These are phyloP conservation scores for Apiospora rasikravindrae DNA, from an alignment of 2,329 filamentous ascomycete species.

Conservation along the genomic window DNA sequence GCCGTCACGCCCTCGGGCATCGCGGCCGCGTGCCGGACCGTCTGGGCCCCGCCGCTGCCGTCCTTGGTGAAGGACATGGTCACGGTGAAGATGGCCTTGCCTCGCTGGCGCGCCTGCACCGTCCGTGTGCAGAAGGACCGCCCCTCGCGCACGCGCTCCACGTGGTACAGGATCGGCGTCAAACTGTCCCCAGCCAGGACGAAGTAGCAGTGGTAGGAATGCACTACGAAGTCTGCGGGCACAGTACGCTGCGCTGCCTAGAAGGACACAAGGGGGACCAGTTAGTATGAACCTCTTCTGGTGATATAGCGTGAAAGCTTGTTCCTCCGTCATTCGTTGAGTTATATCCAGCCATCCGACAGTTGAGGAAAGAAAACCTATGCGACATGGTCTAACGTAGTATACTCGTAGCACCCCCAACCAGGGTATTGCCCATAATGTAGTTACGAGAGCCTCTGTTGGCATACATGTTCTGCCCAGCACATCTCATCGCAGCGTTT, in stretches of 20 bases:
- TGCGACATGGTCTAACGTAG: background rate
- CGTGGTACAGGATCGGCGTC: conserved; percentile 91
- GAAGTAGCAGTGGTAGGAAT: conserved; percentile 99
- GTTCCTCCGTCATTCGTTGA: background rate
- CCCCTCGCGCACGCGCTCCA: conserved; percentile 91
- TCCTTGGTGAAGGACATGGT: conserved; percentile 87
- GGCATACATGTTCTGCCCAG: background rate
- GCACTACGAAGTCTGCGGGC: conserved; percentile 77
- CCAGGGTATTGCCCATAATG: background rate
- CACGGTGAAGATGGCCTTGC: conserved; percentile 91
- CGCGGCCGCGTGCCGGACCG: conserved; percentile 68
- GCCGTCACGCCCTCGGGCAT: conserved; percentile 56
- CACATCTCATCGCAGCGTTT: background rate
- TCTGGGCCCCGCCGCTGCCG: conserved; percentile 55
- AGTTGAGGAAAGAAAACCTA: background rate
- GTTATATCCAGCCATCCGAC: background rate
- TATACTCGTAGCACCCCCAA: no score
- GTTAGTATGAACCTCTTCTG: background rate
- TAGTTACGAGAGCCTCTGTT: background rate
- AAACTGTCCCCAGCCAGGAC: conserved; percentile 85
- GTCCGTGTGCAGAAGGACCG: conserved; percentile 89
- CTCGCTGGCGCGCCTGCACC: conserved; percentile 91
- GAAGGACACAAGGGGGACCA: conserved; percentile 43
- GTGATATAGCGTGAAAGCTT: background rate
- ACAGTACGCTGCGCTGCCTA: conserved; percentile 88